Evolutionary conservation across 1,284 basidiomycete species (phyloP).

Genomic region (Boletus mariae): DNA sequence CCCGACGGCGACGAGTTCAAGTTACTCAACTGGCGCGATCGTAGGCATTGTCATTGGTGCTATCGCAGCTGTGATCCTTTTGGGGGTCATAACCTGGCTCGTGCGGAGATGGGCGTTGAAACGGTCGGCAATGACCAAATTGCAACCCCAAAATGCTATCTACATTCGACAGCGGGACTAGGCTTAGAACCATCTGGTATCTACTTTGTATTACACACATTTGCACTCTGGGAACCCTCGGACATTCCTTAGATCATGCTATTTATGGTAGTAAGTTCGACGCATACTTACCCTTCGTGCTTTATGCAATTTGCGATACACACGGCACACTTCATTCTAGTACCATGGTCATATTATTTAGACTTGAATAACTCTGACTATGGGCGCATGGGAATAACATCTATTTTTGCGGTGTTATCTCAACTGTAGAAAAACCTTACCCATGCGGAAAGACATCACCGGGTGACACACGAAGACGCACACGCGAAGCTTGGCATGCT

Average conservation of each 20-base stretch:
- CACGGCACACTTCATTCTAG: background rate
- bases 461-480: too few species aligned
- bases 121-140: slow-evolving; percentile 15
- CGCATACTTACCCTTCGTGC: background rate
- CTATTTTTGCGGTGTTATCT: background rate
- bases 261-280: background rate
- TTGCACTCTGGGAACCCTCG: background rate
- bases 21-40: slow-evolving; percentile 35
- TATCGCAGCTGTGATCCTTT: slow-evolving; percentile 43
- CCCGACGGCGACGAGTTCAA: slow-evolving; percentile 24
- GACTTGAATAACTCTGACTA: background rate
- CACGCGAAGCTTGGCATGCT: too few species aligned
- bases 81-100: slow-evolving; percentile 44
- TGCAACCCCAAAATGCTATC: background rate
- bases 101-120: slow-evolving; percentile 47
- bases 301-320: background rate
- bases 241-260: background rate
- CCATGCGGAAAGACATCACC: too few species aligned
- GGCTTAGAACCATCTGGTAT: background rate
- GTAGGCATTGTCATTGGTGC: slow-evolving; percentile 56
- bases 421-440: background rate
- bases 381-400: background rate
- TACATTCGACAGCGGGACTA: background rate
- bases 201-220: background rate
- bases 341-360: background rate